Evolutionary conservation across 2,329 filamentous ascomycete genomes (phyloP).

Genomic region (Trichoderma sp.): DNA sequence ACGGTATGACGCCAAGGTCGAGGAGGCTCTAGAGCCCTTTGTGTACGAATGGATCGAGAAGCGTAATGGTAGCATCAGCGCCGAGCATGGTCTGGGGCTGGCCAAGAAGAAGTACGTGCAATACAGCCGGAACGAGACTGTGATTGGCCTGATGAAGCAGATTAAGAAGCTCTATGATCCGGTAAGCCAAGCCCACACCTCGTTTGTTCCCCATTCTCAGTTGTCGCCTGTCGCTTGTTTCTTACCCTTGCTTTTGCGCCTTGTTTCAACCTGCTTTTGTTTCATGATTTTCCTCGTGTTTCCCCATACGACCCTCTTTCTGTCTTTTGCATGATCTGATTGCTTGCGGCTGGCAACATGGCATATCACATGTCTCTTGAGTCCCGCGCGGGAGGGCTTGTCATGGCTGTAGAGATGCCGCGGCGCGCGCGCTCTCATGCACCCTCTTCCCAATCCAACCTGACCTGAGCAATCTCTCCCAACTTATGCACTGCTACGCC

Average conservation of each 20-base stretch:
- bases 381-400: not conserved
- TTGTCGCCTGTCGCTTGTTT: not conserved
- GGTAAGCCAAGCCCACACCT: conserved; percentile 60
- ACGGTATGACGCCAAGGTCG: conserved; percentile 81
- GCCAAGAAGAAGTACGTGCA: conserved; percentile 95
- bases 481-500: not conserved
- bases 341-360: not conserved
- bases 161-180: conserved; percentile 94
- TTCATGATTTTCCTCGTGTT: not conserved
- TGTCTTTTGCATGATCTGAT: not conserved
- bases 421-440: not conserved
- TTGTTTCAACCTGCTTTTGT: conserved; percentile 8
- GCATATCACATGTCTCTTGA: not conserved
- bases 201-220: not conserved
- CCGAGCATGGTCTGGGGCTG: conserved; percentile 90
- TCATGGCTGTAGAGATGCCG: not conserved
- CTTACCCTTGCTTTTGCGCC: not conserved
- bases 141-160: conserved; percentile 89
- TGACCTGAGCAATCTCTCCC: not conserved
- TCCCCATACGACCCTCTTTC: not conserved
- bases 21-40: conserved; percentile 85
- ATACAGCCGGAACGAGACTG: conserved; percentile 85
- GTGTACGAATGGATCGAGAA: conserved; percentile 96
- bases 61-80: conserved; percentile 88
- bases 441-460: not conserved